Evolutionary conservation across 305 asterid species (phyloP).

Genomic region (Ilex paraguariensis): DNA sequence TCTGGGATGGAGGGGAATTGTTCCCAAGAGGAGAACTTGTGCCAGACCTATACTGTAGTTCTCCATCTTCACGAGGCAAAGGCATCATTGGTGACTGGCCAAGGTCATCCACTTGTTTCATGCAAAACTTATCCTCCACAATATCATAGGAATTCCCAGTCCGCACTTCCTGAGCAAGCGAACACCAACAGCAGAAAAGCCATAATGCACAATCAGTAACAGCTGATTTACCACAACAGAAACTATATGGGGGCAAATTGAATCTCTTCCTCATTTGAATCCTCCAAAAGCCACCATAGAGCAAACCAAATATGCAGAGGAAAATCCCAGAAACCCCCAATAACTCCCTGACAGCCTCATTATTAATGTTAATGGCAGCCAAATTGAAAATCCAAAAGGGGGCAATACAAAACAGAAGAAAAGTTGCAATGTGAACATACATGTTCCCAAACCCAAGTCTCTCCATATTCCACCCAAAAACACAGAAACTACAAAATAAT

Average conservation of each 20-base stretch:
- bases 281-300: slow-evolving; percentile 96
- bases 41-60: slow-evolving; percentile 27
- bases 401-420: slow-evolving; percentile 80
- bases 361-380: slow-evolving; percentile 74
- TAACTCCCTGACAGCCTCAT: slow-evolving; percentile 57
- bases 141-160: slow-evolving; percentile 72
- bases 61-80: slow-evolving; percentile 58
- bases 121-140: slow-evolving; percentile 58
- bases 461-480: slow-evolving; percentile 98
- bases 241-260: slow-evolving; percentile 57
- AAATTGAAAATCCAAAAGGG: slow-evolving; percentile 88
- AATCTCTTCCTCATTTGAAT: slow-evolving; percentile 86
- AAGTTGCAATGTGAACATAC: slow-evolving; percentile 93
- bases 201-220: slow-evolving; percentile 65
- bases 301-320: slow-evolving; percentile 78
- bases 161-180: slow-evolving; percentile 85
- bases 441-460: slow-evolving; percentile 92
- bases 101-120: slow-evolving; percentile 24
- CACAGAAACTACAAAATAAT: slow-evolving; percentile 81
- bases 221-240: slow-evolving; percentile 64
- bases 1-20: slow-evolving; percentile 26
- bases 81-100: slow-evolving; percentile 31
- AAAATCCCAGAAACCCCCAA: slow-evolving; percentile 76
- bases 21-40: slow-evolving; percentile 28
- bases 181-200: slow-evolving; percentile 95